phyloP scores from a whole-genome alignment of 495 filamentous ascomycete genomes.

The Astrothelium macrocarpum region DNA sequence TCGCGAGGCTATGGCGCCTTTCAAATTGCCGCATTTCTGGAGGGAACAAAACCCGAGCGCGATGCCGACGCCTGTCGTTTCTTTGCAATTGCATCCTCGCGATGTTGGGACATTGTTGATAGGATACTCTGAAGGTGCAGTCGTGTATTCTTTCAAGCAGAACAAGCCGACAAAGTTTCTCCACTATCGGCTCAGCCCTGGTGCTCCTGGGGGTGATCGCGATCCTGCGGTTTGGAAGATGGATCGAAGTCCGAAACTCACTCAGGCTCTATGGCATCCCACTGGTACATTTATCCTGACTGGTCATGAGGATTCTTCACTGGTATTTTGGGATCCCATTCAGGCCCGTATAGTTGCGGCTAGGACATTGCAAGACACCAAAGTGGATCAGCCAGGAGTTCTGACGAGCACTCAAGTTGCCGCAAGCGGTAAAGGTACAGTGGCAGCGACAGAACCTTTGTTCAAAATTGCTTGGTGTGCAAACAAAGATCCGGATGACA shows the following conservation, averaged over 20 bases:
- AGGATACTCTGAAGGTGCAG: slow-evolving; percentile 76
- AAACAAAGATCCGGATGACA: slow-evolving; percentile 85
- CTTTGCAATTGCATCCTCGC: slow-evolving; percentile 74
- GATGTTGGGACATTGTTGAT: slow-evolving; percentile 90
- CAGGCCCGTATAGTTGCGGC: slow-evolving; percentile 82
- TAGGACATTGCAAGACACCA: slow-evolving; percentile 61
- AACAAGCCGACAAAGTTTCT: slow-evolving; percentile 67
- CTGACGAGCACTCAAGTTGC: slow-evolving; percentile 33
- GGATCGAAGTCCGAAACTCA: slow-evolving; percentile 58
- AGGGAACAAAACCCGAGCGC: slow-evolving; percentile 49
- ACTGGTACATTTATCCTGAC: slow-evolving; percentile 85
- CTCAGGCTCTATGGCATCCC: slow-evolving; percentile 84
- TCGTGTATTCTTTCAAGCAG: slow-evolving; percentile 87
- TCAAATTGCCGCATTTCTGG: slow-evolving; percentile 81
- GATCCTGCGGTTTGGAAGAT: slow-evolving; percentile 42
- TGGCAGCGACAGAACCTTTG: slow-evolving; percentile 59
- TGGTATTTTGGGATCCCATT: slow-evolving; percentile 81
- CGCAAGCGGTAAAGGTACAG: slow-evolving; percentile 32
- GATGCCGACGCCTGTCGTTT: slow-evolving; percentile 52
- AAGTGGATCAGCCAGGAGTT: slow-evolving; percentile 54
- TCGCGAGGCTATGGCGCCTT: slow-evolving; percentile 60
- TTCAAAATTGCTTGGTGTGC: slow-evolving; percentile 80
- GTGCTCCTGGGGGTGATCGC: slow-evolving; percentile 78
- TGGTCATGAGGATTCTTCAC: slow-evolving; percentile 75
- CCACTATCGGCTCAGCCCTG: slow-evolving; percentile 68